Base-by-base conservation (phyloP, 441 rosid genomes). In the Metrosideros polymorpha region DNA sequence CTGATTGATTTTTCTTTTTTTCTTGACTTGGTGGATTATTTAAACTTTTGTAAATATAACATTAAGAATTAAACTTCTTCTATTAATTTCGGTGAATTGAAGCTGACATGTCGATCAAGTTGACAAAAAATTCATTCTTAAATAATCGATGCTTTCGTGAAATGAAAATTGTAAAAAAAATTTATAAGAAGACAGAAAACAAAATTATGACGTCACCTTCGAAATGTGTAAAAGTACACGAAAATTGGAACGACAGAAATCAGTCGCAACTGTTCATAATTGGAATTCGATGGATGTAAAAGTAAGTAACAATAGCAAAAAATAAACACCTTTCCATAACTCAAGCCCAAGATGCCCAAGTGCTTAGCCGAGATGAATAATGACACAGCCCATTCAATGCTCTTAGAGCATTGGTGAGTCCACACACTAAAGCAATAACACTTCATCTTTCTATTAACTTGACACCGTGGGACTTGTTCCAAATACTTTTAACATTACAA, bases 151-250 rank as follows among this genome's bases (percentile, higher is more conserved):
- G 30, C 4, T 3, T 27, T 27, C 25, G 1, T 27, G 7, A 56
- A 56, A 12, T 27, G 4, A 56, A 27, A 56, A 1, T 0, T 15
- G 1, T 27, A 27, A 56, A n/a, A 27, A 27, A 59, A 29, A n/a
- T n/a, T 29, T 6, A 30, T 29, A 10, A 29, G 6, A 61, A 61
- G 71, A 61, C 0, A 1, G 5, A 29, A 61, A 32, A 29, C 3
- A 0, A 22, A 61, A 61, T 30, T 30, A 61, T 59, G 35, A 29
- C 19, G 0, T 7, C 0, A 0, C 66, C 32, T 13, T n/a, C 1
- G 0, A 15, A 59, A 30, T 8, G 75, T 61, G 19, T 30, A n/a
- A n/a, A n/a, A n/a, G n/a, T n/a, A n/a, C n/a, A n/a, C n/a, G n/a
- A n/a, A n/a, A n/a, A n/a, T n/a, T n/a, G n/a, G n/a, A n/a, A n/a